phyloP scores from a whole-genome alignment of 805 yeast genomes.

The Barnettozyma wickerhamii region DNA sequence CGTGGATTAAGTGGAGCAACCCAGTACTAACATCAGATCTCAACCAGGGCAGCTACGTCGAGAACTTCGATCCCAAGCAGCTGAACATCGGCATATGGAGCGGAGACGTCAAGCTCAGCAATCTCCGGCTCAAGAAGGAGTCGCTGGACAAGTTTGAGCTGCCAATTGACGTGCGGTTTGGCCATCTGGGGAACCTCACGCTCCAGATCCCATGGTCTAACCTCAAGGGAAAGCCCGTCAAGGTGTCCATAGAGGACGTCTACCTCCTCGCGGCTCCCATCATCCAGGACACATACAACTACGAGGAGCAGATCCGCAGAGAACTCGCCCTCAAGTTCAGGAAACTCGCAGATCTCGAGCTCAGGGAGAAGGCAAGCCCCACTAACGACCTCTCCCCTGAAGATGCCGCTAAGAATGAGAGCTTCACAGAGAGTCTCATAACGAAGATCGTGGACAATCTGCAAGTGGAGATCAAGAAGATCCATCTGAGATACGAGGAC shows the following conservation, averaged over 20 bases:
- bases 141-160: constrained; percentile 81
- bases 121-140: constrained; percentile 78
- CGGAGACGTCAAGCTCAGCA: constrained; percentile 86
- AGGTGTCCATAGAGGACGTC: constrained; percentile 80
- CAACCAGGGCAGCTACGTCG: constrained; percentile 67
- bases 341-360: constrained; percentile 60
- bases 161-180: constrained; percentile 85
- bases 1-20: no score
- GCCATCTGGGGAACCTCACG: constrained; percentile 84
- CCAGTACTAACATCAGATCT: constrained; percentile 4
- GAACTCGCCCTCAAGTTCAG: constrained; percentile 64
- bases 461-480: constrained; percentile 85
- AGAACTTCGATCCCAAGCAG: constrained; percentile 94
- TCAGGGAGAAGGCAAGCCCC: constrained; percentile 42
- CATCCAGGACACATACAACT: constrained; percentile 47
- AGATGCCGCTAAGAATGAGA: constrained; percentile 54
- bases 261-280: constrained; percentile 79
- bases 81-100: constrained; percentile 95
- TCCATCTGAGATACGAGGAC: constrained; percentile 92
- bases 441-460: constrained; percentile 91
- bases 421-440: constrained; percentile 80
- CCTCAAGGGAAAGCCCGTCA: constrained; percentile 87
- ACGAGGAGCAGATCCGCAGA: constrained; percentile 52
- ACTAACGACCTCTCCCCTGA: constrained; percentile 30
- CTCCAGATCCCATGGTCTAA: constrained; percentile 97